Evolutionary conservation across 2,329 filamentous ascomycete species (phyloP).

Genomic region (Niveomyces coronatus): DNA sequence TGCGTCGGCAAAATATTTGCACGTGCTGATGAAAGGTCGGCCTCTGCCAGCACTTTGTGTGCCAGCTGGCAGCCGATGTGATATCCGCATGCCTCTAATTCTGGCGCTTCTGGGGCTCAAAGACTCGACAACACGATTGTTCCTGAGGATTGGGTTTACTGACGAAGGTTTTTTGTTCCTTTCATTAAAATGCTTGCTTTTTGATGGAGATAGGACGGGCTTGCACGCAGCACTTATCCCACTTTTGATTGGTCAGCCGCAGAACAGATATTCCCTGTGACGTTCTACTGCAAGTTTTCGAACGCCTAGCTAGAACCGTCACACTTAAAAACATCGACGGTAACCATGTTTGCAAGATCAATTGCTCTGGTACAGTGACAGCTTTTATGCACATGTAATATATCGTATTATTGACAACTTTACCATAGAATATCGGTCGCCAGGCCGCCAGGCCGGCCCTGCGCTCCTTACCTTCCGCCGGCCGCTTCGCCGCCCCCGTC

Average conservation of each 20-base stretch:
- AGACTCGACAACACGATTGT: too few species aligned
- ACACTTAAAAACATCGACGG: conserved; percentile 1
- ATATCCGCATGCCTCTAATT: too few species aligned
- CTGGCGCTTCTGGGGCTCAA: too few species aligned
- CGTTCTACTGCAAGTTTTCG: conserved; percentile 9
- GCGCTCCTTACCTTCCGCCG: conserved; percentile 15
- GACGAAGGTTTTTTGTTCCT: too few species aligned
- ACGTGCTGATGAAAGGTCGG: too few species aligned
- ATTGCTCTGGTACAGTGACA: conserved; percentile 15
- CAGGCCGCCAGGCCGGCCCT: conserved; percentile 27
- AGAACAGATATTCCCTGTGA: too few species aligned
- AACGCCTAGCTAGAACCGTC: too few species aligned
- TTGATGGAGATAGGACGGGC: background rate
- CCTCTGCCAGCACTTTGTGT: too few species aligned
- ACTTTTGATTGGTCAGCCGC: conserved; percentile 11
- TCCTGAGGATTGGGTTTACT: too few species aligned
- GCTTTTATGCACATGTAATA: background rate
- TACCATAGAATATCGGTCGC: conserved; percentile 23
- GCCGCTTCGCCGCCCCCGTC: conserved; percentile 1
- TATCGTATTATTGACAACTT: background rate
- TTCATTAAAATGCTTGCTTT: too few species aligned
- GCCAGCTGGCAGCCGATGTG: too few species aligned
- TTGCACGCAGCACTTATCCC: background rate
- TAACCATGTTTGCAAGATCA: conserved; percentile 17
- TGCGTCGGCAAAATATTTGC: too few species aligned